Conservation (phyloP, 441 rosid genomes). For the Eruca vesicaria region DNA sequence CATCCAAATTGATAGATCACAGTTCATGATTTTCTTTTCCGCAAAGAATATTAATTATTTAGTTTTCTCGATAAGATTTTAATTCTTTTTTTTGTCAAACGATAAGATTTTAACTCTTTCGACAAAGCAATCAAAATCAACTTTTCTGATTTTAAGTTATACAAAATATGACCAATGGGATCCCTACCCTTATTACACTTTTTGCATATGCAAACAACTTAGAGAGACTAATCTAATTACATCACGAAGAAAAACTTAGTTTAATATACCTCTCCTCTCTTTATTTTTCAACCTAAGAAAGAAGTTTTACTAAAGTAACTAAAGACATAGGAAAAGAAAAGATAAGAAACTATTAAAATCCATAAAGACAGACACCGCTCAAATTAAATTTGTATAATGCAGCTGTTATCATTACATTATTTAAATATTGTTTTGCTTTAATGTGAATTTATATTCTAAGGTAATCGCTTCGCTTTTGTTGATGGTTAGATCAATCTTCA, state of each 20-base stretch:
- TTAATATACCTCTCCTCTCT: conserved; percentile 16
- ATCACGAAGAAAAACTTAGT: not conserved
- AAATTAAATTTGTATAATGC: conserved; percentile 23
- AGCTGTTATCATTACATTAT: conserved; percentile 37
- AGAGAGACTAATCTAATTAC: conserved; percentile 13
- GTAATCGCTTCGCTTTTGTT: not conserved
- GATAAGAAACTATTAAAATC: conserved; percentile 20
- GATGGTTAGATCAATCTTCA: conserved; percentile 17
- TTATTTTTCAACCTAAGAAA: conserved; percentile 23
- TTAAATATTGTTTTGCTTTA: conserved; percentile 15
- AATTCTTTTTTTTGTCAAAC: too few species aligned
- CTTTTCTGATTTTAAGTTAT: conserved; percentile 7
- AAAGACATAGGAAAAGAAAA: conserved; percentile 29
- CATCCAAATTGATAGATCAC: conserved; percentile 26
- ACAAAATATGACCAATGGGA: conserved; percentile 23
- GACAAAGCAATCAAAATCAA: conserved; percentile 33
- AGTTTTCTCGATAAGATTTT: conserved; percentile 25
- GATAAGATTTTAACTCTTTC: conserved; percentile 33
- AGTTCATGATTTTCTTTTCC: conserved; percentile 13
- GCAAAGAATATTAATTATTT: conserved; percentile 3
- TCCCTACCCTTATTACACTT: conserved; percentile 34
- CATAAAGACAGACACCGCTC: conserved; percentile 33
- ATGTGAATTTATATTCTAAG: not conserved
- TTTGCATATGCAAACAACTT: conserved; percentile 39
- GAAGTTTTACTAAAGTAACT: conserved; percentile 4